Base-by-base conservation (phyloP, 2,329 filamentous ascomycete genomes). In the Verticillium tricorpus region DNA sequence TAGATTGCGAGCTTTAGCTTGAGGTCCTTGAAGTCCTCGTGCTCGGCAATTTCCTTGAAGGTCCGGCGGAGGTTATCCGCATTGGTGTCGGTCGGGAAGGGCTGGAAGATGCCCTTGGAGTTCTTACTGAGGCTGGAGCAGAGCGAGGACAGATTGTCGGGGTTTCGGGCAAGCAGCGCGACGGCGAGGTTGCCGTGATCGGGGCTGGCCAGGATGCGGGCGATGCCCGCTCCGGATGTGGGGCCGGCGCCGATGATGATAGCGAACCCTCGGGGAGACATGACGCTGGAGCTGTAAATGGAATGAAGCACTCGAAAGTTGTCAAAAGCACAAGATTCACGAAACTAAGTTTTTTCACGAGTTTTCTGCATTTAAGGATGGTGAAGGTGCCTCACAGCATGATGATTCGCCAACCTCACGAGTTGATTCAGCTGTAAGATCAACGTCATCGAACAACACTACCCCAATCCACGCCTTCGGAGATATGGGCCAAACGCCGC, bases 131-230 rank as follows among this genome's bases (percentile, higher is more conserved):
- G 73, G 14, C 72, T 76, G n/a, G 71, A 71, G 56, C 74, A 74
- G 14, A 82, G 73, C 19, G 74, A 75, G 56, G 73, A 69, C 52
- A 84, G 74, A 11, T 75, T 75, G 58, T 82, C 80, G 22, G 74
- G 72, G 34, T 78, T 76, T 5, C 83, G 78, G 8, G 82, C 81
- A 55, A 85, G 76, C 8, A 85, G 74, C 17, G 83, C 82, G 9
- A 86, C 79, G 28, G 83, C 82, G 56, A 84, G 74, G 68, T 85
- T 85, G 37, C 82, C 82, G 34, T 84, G 78, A 0, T 74, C 72
- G 1, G 79, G 78, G 56, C 76, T 70, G 2, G 82, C 80, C 45
- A 86, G 78, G 39, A 84, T 77, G 22, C 82, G 77, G 25, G 82
- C 81, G n/a, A 86, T 86, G 52, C 84, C 83, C 12, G 80, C 79